Base-by-base conservation (phyloP, 2,329 filamentous ascomycete genomes). In the Alternaria sp. region DNA sequence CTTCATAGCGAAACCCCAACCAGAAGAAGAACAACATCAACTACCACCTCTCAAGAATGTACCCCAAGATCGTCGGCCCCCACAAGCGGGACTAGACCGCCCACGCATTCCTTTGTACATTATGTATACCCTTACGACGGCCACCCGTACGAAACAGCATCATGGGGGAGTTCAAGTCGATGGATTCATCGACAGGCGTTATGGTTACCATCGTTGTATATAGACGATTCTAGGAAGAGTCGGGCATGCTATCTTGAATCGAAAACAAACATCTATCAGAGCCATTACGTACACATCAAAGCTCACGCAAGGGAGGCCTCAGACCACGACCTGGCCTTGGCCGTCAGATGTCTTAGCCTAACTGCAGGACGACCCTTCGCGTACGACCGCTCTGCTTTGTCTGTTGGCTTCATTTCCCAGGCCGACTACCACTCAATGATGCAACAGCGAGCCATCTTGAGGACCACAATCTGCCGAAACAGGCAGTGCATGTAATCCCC, bases 41-140 rank as follows among this genome's bases (percentile, higher is more conserved):
- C 83, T 94, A 94, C 85, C 94, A 97, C 79, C 84, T 98, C 46
- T 87, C 88, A 69, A 88, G 96, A 74, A 87, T 92, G 83, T 91
- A 91, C 73, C 88, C 89, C 13, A 88, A 90, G 79, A 84, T 96
- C 84, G 87, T 90, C 82, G 86, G 90, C 75, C 86, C 89, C 69
- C 83, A 89, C 87, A 88, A 94, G 81, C 86, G 85, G 80, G 87
- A 90, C 72, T 88, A 76, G 62, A 44, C 57, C 40, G 17, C 19
- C 19, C 13, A 23, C 43, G 7, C 10, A 28, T 23, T 59, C 54
- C 63, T 30, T 55, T 77, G 74, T 77, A 75, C 58, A 76, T 57
- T 65, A 74, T 44, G 67, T 69, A 73, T 69, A 77, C 65, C 66
- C 62, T 61, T 26, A 49, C 54, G 47, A 55, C 60, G 54, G 61